Percentiles rank a stretch among this genome's conserved stretches.
Conservation (phyloP, 441 rosid species). For the Croton laevigatus region DNA sequence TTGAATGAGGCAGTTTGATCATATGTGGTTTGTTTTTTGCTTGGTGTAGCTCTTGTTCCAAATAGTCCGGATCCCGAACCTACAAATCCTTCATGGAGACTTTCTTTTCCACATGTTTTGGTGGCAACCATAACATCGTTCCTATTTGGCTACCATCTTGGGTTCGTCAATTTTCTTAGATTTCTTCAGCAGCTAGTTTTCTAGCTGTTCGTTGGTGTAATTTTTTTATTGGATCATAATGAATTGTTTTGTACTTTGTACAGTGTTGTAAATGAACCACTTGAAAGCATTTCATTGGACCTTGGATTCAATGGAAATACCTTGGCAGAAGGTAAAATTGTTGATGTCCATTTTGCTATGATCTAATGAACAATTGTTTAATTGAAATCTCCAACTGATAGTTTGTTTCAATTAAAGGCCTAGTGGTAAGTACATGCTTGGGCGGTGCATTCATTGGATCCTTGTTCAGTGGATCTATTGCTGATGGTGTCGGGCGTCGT, state of each 20-base stretch:
- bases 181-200: constrained; percentile 10
- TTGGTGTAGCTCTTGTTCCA: constrained; percentile 41
- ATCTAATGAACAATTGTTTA: constrained; percentile 5
- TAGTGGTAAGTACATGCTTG: constrained; percentile 91
- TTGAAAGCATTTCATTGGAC: constrained; percentile 71
- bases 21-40: constrained; percentile 20
- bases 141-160: constrained; percentile 66
- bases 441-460: constrained; percentile 96
- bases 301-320: constrained; percentile 80
- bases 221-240: background rate
- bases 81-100: constrained; percentile 63
- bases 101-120: constrained; percentile 51
- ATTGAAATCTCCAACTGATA: constrained; percentile 11
- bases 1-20: constrained; percentile 3
- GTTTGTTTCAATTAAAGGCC: constrained; percentile 48
- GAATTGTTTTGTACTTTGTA: constrained; percentile 9
- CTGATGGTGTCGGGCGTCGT: constrained; percentile 90
- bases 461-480: constrained; percentile 80
- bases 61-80: constrained; percentile 33
- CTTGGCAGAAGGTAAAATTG: constrained; percentile 64
- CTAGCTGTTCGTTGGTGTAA: background rate
- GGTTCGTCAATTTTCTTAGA: constrained; percentile 36
- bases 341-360: background rate
- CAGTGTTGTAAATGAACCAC: constrained; percentile 89
- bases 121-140: constrained; percentile 57